These are phyloP conservation scores for Xerocomus potaroensis DNA, from an alignment of 768 basidiomycete genomes.

Conservation along the genomic window DNA sequence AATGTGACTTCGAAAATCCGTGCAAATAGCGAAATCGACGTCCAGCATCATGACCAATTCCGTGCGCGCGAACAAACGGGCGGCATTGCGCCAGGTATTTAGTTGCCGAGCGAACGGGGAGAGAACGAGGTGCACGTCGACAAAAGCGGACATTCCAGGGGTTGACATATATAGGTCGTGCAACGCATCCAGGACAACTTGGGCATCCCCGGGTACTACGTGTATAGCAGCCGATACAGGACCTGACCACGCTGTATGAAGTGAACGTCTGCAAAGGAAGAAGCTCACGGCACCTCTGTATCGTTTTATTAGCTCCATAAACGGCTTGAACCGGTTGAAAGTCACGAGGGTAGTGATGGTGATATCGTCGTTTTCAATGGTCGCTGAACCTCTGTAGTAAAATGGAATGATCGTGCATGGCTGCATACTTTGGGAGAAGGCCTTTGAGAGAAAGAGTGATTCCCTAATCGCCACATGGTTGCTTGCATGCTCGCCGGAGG, in stretches of 20 bases:
- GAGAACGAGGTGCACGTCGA: constrained; percentile 84
- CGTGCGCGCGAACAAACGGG: constrained; percentile 78
- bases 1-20: constrained; percentile 65
- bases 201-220: constrained; percentile 41
- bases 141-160: constrained; percentile 58
- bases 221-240: constrained; percentile 85
- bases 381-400: constrained; percentile 65
- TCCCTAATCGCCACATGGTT: constrained; percentile 36
- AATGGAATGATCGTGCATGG: constrained; percentile 78
- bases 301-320: constrained; percentile 66
- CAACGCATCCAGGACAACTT: constrained; percentile 55
- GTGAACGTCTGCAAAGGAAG: background rate
- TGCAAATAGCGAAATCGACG: constrained; percentile 83
- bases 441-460: constrained; percentile 60
- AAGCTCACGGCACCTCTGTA: constrained; percentile 56
- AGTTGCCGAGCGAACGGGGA: constrained; percentile 80
- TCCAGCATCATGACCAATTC: constrained; percentile 89
- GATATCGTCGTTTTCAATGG: constrained; percentile 60
- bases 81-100: constrained; percentile 88
- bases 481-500: background rate
- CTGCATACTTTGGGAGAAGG: constrained; percentile 63
- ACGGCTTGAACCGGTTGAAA: constrained; percentile 68
- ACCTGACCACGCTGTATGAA: constrained; percentile 38
- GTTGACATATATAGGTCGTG: constrained; percentile 65
- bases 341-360: constrained; percentile 86